Conservation (phyloP, 2,329 filamentous ascomycete species). For the Fusarium transvaalense region DNA sequence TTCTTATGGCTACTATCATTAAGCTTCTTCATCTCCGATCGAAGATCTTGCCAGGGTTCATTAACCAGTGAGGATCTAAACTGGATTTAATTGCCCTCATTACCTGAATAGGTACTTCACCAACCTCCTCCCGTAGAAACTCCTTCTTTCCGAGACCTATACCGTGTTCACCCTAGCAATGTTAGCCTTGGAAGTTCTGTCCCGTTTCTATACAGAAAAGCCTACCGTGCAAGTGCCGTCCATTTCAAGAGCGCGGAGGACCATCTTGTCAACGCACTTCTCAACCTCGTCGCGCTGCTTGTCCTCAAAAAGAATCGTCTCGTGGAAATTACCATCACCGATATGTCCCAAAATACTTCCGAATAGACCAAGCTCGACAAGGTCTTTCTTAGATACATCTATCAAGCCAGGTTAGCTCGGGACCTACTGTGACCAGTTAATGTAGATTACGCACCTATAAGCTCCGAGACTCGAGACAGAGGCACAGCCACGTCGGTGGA, state of each 20-base stretch:
- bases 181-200: rapidly evolving
- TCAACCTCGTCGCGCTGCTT: conserved; percentile 81
- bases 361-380: conserved; percentile 86
- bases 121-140: conserved; percentile 81
- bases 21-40: neutral
- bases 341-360: conserved; percentile 90
- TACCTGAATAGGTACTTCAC: conserved; percentile 80
- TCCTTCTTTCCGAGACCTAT: conserved; percentile 89
- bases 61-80: conserved; percentile 85
- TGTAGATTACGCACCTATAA: conserved; percentile 56
- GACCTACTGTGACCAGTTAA: rapidly evolving
- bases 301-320: conserved; percentile 90
- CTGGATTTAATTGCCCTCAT: conserved; percentile 87
- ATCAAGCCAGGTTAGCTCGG: rapidly evolving
- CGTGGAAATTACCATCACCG: conserved; percentile 94
- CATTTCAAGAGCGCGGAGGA: conserved; percentile 90
- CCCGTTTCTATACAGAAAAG: rapidly evolving
- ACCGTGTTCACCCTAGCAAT: conserved; percentile 76
- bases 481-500: conserved; percentile 84
- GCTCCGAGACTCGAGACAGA: conserved; percentile 78
- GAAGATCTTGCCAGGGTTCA: conserved; percentile 91
- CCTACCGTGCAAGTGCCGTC: conserved; percentile 83
- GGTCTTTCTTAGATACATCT: conserved; percentile 88
- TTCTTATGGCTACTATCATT: too few relatives aligned
- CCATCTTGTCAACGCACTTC: conserved; percentile 87